phyloP scores from a whole-genome alignment of 768 basidiomycete genomes.

The Psilocybe cyanescens region DNA sequence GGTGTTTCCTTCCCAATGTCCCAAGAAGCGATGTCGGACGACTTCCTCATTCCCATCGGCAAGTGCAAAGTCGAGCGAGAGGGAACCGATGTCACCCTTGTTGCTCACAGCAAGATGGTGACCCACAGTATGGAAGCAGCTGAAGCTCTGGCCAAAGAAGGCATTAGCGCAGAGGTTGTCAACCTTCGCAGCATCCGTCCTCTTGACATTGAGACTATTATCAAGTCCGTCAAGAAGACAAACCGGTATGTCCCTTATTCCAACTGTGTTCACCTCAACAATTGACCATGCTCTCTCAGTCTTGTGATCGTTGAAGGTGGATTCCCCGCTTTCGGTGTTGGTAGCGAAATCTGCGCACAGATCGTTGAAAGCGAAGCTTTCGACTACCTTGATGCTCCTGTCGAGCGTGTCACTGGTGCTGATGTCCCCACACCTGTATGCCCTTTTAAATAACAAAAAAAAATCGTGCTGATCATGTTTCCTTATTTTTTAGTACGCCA shows the following conservation, averaged over 20 bases:
- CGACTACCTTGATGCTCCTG: slow-evolving; percentile 97
- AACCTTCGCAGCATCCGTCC: slow-evolving; percentile 96
- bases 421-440: slow-evolving; percentile 91
- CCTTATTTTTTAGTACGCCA: slow-evolving; percentile 69
- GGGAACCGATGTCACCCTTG: slow-evolving; percentile 93
- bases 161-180: slow-evolving; percentile 96
- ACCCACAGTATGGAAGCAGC: slow-evolving; percentile 94
- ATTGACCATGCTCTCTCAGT: slow-evolving; percentile 38
- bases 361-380: slow-evolving; percentile 98
- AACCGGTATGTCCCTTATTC: slow-evolving; percentile 64
- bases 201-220: slow-evolving; percentile 97
- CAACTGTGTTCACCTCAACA: neutral
- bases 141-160: slow-evolving; percentile 91
- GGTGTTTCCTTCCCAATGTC: slow-evolving; percentile 98
- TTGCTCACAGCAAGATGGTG: slow-evolving; percentile 99
- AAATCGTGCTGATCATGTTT: too few species aligned
- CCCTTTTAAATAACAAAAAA: neutral
- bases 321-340: slow-evolving; percentile 98
- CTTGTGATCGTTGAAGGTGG: slow-evolving; percentile 96
- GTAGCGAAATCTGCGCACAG: slow-evolving; percentile 97
- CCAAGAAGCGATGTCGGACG: slow-evolving; percentile 90
- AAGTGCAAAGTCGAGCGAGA: slow-evolving; percentile 96
- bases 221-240: slow-evolving; percentile 97
- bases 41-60: slow-evolving; percentile 95
- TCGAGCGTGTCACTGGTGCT: slow-evolving; percentile 97